Evolutionary conservation across 108 stramenopile species (phyloP).

Genomic region (Poteriospumella lacustris): DNA sequence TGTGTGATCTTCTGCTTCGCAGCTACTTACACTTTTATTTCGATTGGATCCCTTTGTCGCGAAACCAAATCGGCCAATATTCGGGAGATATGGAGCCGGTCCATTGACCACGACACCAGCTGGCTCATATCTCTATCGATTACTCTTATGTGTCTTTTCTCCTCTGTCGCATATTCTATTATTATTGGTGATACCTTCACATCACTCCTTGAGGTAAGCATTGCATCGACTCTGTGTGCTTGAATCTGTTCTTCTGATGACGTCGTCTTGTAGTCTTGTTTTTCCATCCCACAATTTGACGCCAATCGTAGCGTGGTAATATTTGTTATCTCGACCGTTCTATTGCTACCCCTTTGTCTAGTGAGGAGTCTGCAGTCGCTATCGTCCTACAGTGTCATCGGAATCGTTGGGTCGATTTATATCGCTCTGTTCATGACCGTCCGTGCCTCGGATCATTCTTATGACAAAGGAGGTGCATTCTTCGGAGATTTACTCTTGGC

Average conservation of each 20-base stretch:
- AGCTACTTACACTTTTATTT: slow-evolving; percentile 79
- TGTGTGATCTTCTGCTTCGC: slow-evolving; percentile 70
- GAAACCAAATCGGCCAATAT: slow-evolving; percentile 72
- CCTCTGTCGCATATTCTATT: slow-evolving; percentile 81
- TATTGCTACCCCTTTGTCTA: slow-evolving; percentile 80
- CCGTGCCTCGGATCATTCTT: slow-evolving; percentile 56
- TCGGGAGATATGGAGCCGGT: slow-evolving; percentile 79
- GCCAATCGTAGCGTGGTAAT: slow-evolving; percentile 39
- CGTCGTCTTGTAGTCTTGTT: slow-evolving; percentile 60
- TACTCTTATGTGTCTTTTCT: slow-evolving; percentile 72
- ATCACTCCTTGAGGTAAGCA: slow-evolving; percentile 37
- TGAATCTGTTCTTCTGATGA: too few relatives aligned
- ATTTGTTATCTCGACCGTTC: slow-evolving; percentile 62
- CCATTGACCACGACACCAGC: slow-evolving; percentile 61
- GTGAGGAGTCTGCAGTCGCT: slow-evolving; percentile 70
- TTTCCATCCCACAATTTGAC: slow-evolving; percentile 40
- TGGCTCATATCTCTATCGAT: slow-evolving; percentile 76
- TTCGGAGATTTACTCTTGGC: slow-evolving; percentile 60
- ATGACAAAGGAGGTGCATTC: slow-evolving; percentile 59
- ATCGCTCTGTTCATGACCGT: slow-evolving; percentile 63
- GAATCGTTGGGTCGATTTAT: slow-evolving; percentile 58
- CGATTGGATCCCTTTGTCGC: slow-evolving; percentile 72
- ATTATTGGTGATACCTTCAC: slow-evolving; percentile 77
- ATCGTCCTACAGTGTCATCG: slow-evolving; percentile 66
- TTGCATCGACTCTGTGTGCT: too few relatives aligned